phyloP scores from a whole-genome alignment of 441 rosid genomes.

The Syzygium malaccense region DNA sequence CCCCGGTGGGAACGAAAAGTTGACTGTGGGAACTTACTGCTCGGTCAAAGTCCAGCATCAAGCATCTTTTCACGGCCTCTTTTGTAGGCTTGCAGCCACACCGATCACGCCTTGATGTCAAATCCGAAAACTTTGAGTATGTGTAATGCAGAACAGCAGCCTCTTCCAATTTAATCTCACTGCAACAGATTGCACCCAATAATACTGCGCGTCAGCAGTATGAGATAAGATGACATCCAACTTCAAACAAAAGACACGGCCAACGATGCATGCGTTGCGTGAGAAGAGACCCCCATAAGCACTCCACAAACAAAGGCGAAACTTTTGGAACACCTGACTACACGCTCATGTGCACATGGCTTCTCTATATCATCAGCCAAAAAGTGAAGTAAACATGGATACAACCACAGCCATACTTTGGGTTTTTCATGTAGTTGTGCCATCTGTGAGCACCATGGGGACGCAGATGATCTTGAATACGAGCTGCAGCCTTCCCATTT shows the following conservation, averaged over 20 bases:
- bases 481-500: constrained; percentile 92
- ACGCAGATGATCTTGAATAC: constrained; percentile 79
- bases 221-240: neutral
- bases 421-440: constrained; percentile 81
- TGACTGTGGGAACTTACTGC: constrained; percentile 46
- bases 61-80: constrained; percentile 87
- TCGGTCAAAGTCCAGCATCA: constrained; percentile 90
- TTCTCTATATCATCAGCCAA: neutral
- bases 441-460: constrained; percentile 97
- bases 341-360: neutral
- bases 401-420: constrained; percentile 32
- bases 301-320: neutral
- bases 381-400: neutral
- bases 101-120: constrained; percentile 93
- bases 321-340: neutral
- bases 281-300: neutral
- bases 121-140: constrained; percentile 79
- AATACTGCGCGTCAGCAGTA: neutral
- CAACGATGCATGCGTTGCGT: neutral
- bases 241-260: neutral
- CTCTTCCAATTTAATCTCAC: constrained; percentile 79
- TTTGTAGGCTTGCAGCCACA: constrained; percentile 97
- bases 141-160: constrained; percentile 87
- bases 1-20: neutral
- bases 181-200: constrained; percentile 9